Percentiles rank a stretch among this genome's conserved stretches.
phyloP scores from a whole-genome alignment of 192 early-diverging fungal species.

The Lobosporangium transversale region DNA sequence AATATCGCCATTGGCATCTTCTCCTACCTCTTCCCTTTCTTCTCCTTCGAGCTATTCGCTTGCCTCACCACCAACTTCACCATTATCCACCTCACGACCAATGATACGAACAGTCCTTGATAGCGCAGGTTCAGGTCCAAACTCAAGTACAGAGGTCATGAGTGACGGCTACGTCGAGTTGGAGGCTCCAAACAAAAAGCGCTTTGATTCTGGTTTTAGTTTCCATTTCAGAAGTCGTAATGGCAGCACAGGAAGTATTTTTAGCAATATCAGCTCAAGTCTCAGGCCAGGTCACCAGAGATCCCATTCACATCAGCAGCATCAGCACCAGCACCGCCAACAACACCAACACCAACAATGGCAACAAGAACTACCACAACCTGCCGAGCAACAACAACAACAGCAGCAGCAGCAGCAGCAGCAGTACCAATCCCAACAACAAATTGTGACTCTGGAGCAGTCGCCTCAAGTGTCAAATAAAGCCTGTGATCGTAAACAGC shows the following conservation, averaged over 20 bases:
- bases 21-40: neutral
- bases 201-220: constrained; percentile 6
- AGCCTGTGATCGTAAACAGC: neutral
- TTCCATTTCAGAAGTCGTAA: constrained; percentile 13
- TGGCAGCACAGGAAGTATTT: constrained; percentile 7
- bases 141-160: neutral
- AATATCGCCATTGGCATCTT: neutral
- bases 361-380: no score
- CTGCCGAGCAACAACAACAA: no score
- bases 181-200: neutral
- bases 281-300: neutral
- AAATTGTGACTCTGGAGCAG: no score
- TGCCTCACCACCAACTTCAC: neutral
- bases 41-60: neutral
- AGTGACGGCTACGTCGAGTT: neutral
- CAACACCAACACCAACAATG: no score
- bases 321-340: constrained; percentile 2
- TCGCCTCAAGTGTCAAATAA: neutral
- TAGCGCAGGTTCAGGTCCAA: neutral
- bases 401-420: no score
- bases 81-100: no score
- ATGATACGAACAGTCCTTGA: no score
- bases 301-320: neutral
- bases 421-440: no score
- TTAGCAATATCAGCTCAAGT: neutral